Evolutionary conservation across 1,139 yeast genomes (phyloP).

Genomic region (Hemisphaericaspora xylofermentans): DNA sequence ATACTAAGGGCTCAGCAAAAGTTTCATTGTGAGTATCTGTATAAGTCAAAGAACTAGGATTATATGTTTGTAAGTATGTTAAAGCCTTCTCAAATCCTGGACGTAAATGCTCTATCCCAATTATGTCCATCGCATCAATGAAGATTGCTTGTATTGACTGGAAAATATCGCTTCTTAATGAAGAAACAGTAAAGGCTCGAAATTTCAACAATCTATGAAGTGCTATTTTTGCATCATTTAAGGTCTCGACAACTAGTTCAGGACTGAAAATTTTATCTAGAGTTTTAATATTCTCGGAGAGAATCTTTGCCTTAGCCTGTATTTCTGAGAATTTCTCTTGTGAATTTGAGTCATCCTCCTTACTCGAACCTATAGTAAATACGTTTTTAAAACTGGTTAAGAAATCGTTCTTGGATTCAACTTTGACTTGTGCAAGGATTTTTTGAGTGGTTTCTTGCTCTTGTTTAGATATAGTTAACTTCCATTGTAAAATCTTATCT

Average conservation of each 20-base stretch:
- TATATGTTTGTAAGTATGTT: conserved; percentile 64
- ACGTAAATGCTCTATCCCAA: conserved; percentile 72
- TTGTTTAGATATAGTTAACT: conserved; percentile 30
- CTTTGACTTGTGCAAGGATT: conserved; percentile 39
- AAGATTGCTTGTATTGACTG: conserved; percentile 57
- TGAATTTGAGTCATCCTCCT: conserved; percentile 16
- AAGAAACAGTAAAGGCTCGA: conserved; percentile 33
- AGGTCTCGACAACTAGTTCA: conserved; percentile 36
- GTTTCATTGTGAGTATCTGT: conserved; percentile 15
- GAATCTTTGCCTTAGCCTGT: conserved; percentile 44
- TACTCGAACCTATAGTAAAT: conserved; percentile 40
- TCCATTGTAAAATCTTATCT: conserved; percentile 35
- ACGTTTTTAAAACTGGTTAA: conserved; percentile 64
- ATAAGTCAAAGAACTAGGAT: conserved; percentile 43
- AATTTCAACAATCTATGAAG: conserved; percentile 35
- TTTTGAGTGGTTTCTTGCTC: conserved; percentile 43
- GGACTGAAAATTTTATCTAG: conserved; percentile 42
- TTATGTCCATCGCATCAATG: conserved; percentile 57
- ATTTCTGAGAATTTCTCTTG: conserved; percentile 36
- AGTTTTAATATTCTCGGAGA: conserved; percentile 44
- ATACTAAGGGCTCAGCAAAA: conserved; percentile 76
- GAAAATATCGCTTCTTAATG: conserved; percentile 31
- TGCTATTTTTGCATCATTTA: conserved; percentile 40
- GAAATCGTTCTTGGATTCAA: conserved; percentile 44
- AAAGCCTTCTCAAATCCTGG: conserved; percentile 85